Percentiles rank a stretch among this genome's conserved stretches.
phyloP scores from a whole-genome alignment of 139 green algal species.

The Chlorella sp. region DNA sequence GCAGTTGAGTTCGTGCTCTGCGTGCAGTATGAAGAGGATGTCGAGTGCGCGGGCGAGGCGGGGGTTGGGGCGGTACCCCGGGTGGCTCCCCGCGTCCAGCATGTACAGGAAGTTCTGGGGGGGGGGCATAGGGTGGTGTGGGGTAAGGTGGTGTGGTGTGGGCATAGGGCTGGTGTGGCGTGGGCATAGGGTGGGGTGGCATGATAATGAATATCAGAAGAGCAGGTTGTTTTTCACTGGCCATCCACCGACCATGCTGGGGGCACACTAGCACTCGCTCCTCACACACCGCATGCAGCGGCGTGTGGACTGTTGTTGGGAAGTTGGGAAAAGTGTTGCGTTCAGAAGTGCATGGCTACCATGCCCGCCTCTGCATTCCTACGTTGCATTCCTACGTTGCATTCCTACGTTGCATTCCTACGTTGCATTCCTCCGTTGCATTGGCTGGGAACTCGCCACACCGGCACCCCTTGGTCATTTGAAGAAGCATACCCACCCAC shows the following conservation, averaged over 20 bases:
- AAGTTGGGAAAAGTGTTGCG: too few relatives aligned
- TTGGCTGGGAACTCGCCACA: too few relatives aligned
- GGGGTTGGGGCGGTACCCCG: constrained; percentile 89
- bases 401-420: too few relatives aligned
- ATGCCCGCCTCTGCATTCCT: too few relatives aligned
- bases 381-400: too few relatives aligned
- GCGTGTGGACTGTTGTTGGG: too few relatives aligned
- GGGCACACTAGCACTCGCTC: too few relatives aligned
- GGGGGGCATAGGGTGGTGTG: not conserved
- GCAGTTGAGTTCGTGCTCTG: constrained; percentile 99
- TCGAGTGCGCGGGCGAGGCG: constrained; percentile 85
- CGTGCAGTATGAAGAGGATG: constrained; percentile 98
- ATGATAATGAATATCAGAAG: not conserved
- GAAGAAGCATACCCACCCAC: not conserved
- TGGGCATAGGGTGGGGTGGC: not conserved
- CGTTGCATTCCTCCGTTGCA: too few relatives aligned
- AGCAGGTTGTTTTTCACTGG: not conserved
- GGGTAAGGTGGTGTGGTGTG: not conserved
- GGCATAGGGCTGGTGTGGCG: not conserved
- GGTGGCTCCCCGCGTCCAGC: constrained; percentile 84
- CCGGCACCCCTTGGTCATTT: too few relatives aligned
- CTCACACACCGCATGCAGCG: too few relatives aligned
- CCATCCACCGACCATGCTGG: too few relatives aligned
- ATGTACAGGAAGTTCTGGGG: constrained; percentile 92
- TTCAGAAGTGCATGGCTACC: too few relatives aligned